Base-by-base conservation (phyloP, 177 flowering plant species). In the Vitis hybrid region DNA sequence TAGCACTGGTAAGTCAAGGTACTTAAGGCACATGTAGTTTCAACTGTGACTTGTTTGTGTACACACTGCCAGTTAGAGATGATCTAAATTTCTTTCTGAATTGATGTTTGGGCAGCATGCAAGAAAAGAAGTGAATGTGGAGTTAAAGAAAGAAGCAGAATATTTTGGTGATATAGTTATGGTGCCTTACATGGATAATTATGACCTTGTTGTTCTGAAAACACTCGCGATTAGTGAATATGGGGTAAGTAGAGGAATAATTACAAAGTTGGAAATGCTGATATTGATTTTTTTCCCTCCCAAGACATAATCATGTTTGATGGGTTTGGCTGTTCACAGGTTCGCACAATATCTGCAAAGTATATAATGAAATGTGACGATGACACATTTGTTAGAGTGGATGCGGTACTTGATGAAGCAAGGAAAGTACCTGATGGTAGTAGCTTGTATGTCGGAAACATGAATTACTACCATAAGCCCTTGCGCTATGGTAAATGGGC, bases 401-500 rank as follows among this genome's bases (percentile, higher is more conserved):
- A 92, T 82, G 82, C 86, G 0, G 84, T 88, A 19, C 61, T 92
- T 1, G 64, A 76, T 30, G 91, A 88, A 81, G 86, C 75, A 18
- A 78, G 78, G 70, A 84, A 84, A 65, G 79, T 89, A 13, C 77
- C 86, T 5, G 74, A 48, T 14, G 81, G 71, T 52, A 83, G 72
- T 64, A 89, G 91, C 79, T 65, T 89, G 52, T 92, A 91, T 69
- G 68, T 88, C n/a, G 97, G 97, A 49, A 92, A 92, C 77, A 82
- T 92, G 11, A 92, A 91, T 71, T 88, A 87, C 83, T 83, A 81
- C 81, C 97, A 91, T 73, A 89, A 84, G 85, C 94, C 97, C 64
- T 68, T 92, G 71, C 92, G 97, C 4, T 24, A 73, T 78, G 97
- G 97, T 56, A 92, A 92, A 89, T 92, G 97, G 97, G 92, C 94